phyloP scores from a whole-genome alignment of 2,329 filamentous ascomycete genomes.

The Parastagonospora nodorum region DNA sequence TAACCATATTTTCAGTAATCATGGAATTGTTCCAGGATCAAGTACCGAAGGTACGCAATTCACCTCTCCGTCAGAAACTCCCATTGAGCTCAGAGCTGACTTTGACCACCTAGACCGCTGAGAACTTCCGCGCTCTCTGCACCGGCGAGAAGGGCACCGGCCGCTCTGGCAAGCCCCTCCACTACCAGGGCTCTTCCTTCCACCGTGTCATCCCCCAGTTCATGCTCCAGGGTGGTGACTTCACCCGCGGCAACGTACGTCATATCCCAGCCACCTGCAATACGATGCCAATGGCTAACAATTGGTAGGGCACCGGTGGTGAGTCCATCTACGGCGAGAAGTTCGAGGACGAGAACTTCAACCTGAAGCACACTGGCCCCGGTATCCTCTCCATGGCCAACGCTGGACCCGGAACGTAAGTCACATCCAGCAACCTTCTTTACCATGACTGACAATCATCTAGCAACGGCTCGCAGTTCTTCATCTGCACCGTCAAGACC shows the following conservation, averaged over 20 bases:
- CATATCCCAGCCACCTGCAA: background rate
- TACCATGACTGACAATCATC: background rate
- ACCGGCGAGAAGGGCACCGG: slow-evolving; percentile 91
- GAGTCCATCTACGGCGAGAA: slow-evolving; percentile 97
- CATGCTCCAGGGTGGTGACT: slow-evolving; percentile 98
- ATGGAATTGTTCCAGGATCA: slow-evolving; percentile 72
- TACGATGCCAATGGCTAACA: slow-evolving; percentile 14
- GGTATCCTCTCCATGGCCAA: slow-evolving; percentile 98
- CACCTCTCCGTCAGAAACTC: slow-evolving; percentile 29
- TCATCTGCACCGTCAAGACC: slow-evolving; percentile 91
- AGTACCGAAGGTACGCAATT: slow-evolving; percentile 65
- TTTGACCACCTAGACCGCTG: slow-evolving; percentile 67
- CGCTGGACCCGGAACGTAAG: slow-evolving; percentile 67
- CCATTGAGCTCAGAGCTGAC: slow-evolving; percentile 14
- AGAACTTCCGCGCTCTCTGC: slow-evolving; percentile 93
- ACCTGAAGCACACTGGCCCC: slow-evolving; percentile 86
- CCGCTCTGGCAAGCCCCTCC: slow-evolving; percentile 80
- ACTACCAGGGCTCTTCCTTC: slow-evolving; percentile 90
- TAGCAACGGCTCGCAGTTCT: slow-evolving; percentile 98
- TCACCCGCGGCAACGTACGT: slow-evolving; percentile 87
- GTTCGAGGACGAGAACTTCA: slow-evolving; percentile 95
- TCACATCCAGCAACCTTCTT: background rate
- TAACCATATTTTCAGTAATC: too few species aligned
- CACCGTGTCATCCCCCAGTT: slow-evolving; percentile 98
- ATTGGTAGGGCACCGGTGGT: slow-evolving; percentile 65